Conservation (phyloP, 2,329 filamentous ascomycete species). For the Sordariomycetes sp. region DNA sequence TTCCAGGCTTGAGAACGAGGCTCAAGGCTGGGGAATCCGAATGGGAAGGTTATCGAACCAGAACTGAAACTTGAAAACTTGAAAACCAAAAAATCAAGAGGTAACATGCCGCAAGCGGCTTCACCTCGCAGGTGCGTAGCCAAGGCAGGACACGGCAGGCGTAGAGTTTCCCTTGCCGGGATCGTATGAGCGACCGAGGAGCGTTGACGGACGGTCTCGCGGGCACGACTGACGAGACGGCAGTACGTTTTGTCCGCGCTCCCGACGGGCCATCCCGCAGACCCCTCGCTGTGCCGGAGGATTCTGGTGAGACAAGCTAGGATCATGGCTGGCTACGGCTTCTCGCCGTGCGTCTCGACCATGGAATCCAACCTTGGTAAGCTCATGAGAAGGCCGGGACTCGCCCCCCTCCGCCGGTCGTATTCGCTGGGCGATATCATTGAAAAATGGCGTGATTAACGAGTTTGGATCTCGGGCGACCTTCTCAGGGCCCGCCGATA, state of each 20-base stretch:
- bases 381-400: background rate
- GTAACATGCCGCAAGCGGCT: too few species aligned
- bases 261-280: background rate
- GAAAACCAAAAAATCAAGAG: background rate
- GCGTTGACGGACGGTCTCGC: background rate
- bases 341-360: background rate
- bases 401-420: background rate
- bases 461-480: background rate
- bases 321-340: background rate
- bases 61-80: background rate
- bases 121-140: background rate
- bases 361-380: background rate
- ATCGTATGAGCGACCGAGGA: background rate
- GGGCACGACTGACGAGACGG: background rate
- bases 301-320: background rate
- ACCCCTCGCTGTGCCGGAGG: background rate
- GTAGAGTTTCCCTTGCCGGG: background rate
- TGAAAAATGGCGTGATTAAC: background rate
- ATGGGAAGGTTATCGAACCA: background rate
- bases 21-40: background rate
- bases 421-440: background rate
- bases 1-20: background rate
- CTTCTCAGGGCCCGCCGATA: slow-evolving; percentile 1
- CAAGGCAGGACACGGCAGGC: background rate
- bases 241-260: background rate